These are phyloP conservation scores for Tuber indicum DNA, from an alignment of 495 filamentous ascomycete genomes.

Conservation along the genomic window DNA sequence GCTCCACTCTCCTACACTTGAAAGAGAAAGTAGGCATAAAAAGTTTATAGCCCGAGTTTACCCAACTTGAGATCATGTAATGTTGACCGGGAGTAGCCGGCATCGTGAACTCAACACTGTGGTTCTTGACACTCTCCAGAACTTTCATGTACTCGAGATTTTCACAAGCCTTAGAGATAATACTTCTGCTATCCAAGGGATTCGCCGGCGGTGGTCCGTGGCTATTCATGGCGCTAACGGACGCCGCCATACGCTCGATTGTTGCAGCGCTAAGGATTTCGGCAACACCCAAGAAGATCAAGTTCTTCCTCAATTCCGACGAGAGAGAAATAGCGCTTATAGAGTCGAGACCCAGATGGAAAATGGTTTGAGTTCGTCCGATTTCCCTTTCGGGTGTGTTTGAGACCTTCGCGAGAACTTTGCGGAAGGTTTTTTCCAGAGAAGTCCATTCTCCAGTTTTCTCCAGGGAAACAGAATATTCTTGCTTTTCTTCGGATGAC, in stretches of 20 bases:
- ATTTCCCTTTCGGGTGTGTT: slow-evolving; percentile 57
- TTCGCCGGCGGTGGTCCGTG: slow-evolving; percentile 15
- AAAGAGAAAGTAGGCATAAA: slow-evolving; percentile 63
- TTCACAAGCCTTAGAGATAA: slow-evolving; percentile 43
- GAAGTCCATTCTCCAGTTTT: slow-evolving; percentile 43
- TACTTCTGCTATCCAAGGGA: slow-evolving; percentile 32
- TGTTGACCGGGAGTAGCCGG: slow-evolving; percentile 66
- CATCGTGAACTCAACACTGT: slow-evolving; percentile 51
- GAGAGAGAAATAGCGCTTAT: slow-evolving; percentile 76
- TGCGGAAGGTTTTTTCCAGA: slow-evolving; percentile 52
- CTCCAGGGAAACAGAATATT: slow-evolving; percentile 18
- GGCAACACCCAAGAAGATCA: slow-evolving; percentile 55
- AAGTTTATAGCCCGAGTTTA: slow-evolving; percentile 53
- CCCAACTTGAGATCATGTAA: slow-evolving; percentile 64
- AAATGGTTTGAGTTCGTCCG: slow-evolving; percentile 59
- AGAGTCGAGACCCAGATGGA: slow-evolving; percentile 82
- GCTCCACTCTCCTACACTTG: slow-evolving; percentile 44
- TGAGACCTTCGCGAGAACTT: slow-evolving; percentile 59
- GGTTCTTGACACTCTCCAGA: slow-evolving; percentile 42
- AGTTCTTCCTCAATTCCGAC: slow-evolving; percentile 56
- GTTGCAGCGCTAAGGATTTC: slow-evolving; percentile 61
- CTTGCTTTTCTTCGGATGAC: slow-evolving; percentile 10
- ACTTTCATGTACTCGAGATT: slow-evolving; percentile 41
- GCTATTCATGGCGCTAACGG: slow-evolving; percentile 26
- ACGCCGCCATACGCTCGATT: slow-evolving; percentile 52